A percentile compares a stretch with the other conserved stretches of the same genome.
Conservation (phyloP, 2,329 filamentous ascomycete species). For the Aspergillus melleus region DNA sequence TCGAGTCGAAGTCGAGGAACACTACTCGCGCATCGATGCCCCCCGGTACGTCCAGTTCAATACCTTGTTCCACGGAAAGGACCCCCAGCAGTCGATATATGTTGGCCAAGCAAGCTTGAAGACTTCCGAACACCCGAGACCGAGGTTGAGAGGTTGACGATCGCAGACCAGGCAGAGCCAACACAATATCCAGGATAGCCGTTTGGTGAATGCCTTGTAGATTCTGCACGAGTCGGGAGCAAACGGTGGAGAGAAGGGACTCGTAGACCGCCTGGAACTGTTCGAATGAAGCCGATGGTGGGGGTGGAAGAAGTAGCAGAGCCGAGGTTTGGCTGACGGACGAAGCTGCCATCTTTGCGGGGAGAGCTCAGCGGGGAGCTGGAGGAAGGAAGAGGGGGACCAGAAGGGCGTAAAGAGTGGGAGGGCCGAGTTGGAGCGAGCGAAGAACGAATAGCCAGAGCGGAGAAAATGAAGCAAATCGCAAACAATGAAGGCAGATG, state of each 20-base stretch:
- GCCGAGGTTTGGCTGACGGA: slow-evolving; percentile 25
- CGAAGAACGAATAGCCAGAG: not conserved
- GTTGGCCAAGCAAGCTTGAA: slow-evolving; percentile 72
- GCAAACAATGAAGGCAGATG: not conserved
- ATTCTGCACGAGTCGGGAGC: slow-evolving; percentile 49
- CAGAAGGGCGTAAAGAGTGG: not conserved
- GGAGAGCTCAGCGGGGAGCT: slow-evolving; percentile 5
- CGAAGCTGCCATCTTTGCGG: slow-evolving; percentile 22
- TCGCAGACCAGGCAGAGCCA: slow-evolving; percentile 64
- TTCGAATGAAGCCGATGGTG: slow-evolving; percentile 53
- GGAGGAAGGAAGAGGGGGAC: not conserved
- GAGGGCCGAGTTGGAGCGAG: not conserved
- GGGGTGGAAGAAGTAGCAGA: slow-evolving; percentile 65
- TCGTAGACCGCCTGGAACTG: slow-evolving; percentile 62
- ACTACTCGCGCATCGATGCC: slow-evolving; percentile 76
- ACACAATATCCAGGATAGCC: slow-evolving; percentile 57
- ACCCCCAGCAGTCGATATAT: slow-evolving; percentile 76
- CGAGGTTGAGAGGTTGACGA: slow-evolving; percentile 52
- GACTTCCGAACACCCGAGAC: slow-evolving; percentile 62
- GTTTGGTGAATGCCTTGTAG: slow-evolving; percentile 32
- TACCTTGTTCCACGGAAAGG: slow-evolving; percentile 64
- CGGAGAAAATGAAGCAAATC: not conserved
- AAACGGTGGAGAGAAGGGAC: slow-evolving; percentile 56
- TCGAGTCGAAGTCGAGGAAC: slow-evolving; percentile 63
- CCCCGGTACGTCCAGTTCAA: slow-evolving; percentile 65